Evolutionary conservation across 306 rosid genomes (phyloP).

Genomic region (Lathyrus oleraceus): DNA sequence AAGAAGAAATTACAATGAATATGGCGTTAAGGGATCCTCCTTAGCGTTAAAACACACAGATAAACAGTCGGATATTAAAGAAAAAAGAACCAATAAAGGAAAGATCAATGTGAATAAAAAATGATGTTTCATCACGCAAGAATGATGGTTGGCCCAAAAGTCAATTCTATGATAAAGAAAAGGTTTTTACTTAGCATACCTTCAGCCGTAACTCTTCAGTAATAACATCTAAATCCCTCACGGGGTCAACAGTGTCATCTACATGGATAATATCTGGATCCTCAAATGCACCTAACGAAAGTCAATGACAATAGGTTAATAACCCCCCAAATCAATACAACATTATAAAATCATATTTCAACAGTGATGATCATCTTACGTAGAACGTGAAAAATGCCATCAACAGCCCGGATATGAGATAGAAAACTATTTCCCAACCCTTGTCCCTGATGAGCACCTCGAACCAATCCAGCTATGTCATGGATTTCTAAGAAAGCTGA

Average conservation of each 20-base stretch:
- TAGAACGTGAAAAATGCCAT: conserved; percentile 95
- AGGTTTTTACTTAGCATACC: conserved; percentile 48
- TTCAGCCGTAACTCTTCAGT: conserved; percentile 83
- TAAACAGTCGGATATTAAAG: background rate
- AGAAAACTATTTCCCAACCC: conserved; percentile 98
- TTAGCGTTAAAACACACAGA: background rate
- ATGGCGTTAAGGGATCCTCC: conserved; percentile 4
- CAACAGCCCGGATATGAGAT: conserved; percentile 98
- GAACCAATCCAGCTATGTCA: conserved; percentile 95
- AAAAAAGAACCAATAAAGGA: background rate
- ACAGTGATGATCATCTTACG: conserved; percentile 62
- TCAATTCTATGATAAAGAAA: background rate
- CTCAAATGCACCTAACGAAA: conserved; percentile 88
- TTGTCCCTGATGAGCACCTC: conserved; percentile 96
- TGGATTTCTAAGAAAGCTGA: conserved; percentile 96
- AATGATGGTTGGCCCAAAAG: conserved; percentile 4
- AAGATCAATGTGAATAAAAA: conserved; percentile 1
- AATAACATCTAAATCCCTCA: conserved; percentile 89
- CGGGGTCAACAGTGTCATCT: conserved; percentile 94
- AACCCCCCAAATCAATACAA: conserved; percentile 4
- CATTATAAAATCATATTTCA: conserved; percentile 6
- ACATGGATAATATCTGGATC: conserved; percentile 96
- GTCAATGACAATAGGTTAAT: conserved; percentile 12
- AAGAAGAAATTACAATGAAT: conserved; percentile 13
- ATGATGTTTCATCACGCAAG: conserved; percentile 17